phyloP scores from a whole-genome alignment of 2,329 filamentous ascomycete genomes.

The Fusarium chuoi region DNA sequence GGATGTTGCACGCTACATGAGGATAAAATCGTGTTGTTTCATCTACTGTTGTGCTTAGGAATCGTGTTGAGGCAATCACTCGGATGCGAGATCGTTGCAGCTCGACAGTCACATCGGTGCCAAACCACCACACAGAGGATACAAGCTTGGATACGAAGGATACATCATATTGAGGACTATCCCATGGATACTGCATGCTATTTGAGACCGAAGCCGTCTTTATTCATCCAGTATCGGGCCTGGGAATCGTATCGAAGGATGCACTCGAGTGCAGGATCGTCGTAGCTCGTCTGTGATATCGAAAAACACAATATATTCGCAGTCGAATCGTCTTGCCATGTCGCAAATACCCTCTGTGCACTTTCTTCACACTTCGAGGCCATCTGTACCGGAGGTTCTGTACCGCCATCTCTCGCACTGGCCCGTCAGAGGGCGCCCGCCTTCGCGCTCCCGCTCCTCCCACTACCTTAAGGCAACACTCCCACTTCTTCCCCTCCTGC shows the following conservation, averaged over 20 bases:
- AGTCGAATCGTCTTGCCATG: neutral
- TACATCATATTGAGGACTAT: neutral
- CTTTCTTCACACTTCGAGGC: neutral
- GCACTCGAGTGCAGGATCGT: neutral
- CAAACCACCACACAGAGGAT: neutral
- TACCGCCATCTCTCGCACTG: neutral
- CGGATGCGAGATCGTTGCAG: neutral
- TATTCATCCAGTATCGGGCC: neutral
- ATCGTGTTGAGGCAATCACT: neutral
- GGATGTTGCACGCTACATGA: fast-evolving
- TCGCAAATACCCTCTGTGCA: too few species aligned
- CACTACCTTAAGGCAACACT: neutral
- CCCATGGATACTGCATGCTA: fast-evolving
- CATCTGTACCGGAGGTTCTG: too few species aligned
- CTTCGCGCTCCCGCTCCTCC: neutral
- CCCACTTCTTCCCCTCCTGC: neutral
- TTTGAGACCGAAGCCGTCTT: too few species aligned
- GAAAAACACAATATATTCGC: neutral
- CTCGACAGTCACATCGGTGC: neutral
- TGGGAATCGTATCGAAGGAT: neutral
- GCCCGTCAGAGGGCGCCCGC: neutral
- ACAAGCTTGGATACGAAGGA: neutral
- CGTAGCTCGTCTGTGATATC: neutral
- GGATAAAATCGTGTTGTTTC: neutral
- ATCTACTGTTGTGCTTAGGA: neutral